These are phyloP conservation scores for Candida coleopterorum DNA, from an alignment of 805 yeast genomes.

Conservation along the genomic window DNA sequence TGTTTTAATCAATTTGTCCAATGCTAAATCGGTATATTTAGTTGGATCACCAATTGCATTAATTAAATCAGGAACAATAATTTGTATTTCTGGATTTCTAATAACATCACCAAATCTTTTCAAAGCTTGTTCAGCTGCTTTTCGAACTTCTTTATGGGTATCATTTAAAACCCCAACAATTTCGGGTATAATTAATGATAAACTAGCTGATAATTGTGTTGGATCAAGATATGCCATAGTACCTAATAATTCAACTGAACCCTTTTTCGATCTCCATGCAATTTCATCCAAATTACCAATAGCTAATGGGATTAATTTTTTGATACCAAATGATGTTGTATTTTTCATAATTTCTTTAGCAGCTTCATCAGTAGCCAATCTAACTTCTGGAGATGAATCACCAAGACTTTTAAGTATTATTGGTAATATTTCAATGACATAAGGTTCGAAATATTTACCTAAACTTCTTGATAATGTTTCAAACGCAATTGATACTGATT, in stretches of 20 bases:
- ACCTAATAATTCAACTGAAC: conserved; percentile 93
- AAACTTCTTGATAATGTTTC: conserved; percentile 77
- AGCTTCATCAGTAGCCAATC: conserved; percentile 84
- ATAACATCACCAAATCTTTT: conserved; percentile 95
- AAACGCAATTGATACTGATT: conserved; percentile 82
- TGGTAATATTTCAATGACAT: conserved; percentile 84
- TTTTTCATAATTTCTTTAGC: conserved; percentile 84
- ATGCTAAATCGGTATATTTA: conserved; percentile 78
- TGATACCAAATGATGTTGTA: conserved; percentile 90
- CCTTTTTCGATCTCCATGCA: conserved; percentile 95
- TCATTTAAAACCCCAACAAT: conserved; percentile 93
- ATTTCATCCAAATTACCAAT: conserved; percentile 79
- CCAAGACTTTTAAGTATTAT: conserved; percentile 77
- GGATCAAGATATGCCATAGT: conserved; percentile 98
- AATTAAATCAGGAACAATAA: conserved; percentile 79
- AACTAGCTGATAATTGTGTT: conserved; percentile 81
- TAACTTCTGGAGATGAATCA: conserved; percentile 77
- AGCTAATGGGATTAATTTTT: conserved; percentile 86
- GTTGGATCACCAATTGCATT: conserved; percentile 97
- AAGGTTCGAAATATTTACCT: conserved; percentile 85
- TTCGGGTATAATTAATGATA: conserved; percentile 90
- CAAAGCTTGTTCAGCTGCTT: conserved; percentile 86
- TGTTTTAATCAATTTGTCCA: conserved; percentile 80
- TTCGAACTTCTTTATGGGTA: conserved; percentile 93
- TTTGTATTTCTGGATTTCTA: conserved; percentile 93